Evolutionary conservation across 805 yeast species (phyloP), one percentile per base, ranked within the genome.

Genomic region (Ogataea parapolymorpha): DNA sequence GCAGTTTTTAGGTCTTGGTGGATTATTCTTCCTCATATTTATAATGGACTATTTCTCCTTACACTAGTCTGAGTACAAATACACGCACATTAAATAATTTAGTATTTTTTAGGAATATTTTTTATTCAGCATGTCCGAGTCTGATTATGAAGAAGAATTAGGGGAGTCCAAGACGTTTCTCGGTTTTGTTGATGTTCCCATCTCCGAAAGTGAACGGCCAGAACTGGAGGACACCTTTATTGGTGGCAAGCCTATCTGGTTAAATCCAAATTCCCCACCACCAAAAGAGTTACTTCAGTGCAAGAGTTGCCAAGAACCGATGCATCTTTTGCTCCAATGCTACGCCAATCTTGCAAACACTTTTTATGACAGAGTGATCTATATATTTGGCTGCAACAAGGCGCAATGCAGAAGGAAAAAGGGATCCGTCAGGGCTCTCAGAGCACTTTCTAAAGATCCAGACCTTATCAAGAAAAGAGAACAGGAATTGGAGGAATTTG

Each of bases 191-290:
- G 93, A 85, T 53, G 71, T 75, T 1, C 72, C 77, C n/a, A 71
- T 74, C 22, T 68, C 73, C 5, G 71, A 66, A 12, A 74, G 69
- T 3, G 78, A 72, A 26, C 53, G 48, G 27, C 71, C 79, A 22
- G 62, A 70, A 1, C 42, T 70, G 4, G 80, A 75, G 42, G 96
- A 88, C 54, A 79, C 95, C 0, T 81, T 87, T 48, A 72, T 91
- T 24, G 98, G 98, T 1, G 95, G 95, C 1, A 62, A 65, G 27
- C 87, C 90, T 6, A 56, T 79, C 6, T 83, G 95, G 95, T 60
- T 87, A 25, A 74, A 81, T 48, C 71, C 72, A 3, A 65, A 69
- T 1, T 79, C 87, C 0, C 59, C 66, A 3, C 93, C 95, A 0
- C 62, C 70, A 13, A 66, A 66, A 1, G 73, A 72, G 3, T 59